Conservation (phyloP, 176 grass and related monocot species). For the Pharus latifolius region DNA sequence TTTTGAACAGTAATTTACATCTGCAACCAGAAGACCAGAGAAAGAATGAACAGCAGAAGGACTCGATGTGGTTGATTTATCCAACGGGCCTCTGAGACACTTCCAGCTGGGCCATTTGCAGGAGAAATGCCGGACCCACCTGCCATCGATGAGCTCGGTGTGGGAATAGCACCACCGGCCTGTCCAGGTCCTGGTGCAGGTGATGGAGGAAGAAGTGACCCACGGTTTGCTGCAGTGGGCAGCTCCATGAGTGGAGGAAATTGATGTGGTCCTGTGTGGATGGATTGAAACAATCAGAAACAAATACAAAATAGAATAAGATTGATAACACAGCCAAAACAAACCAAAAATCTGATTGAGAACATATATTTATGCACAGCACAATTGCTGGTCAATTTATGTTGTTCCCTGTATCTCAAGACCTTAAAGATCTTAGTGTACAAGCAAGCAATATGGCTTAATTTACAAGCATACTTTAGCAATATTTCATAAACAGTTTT, state of each 20-base stretch:
- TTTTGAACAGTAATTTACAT: constrained; percentile 33
- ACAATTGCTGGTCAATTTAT: background rate
- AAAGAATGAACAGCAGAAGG: constrained; percentile 25
- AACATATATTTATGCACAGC: background rate
- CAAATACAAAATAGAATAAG: background rate
- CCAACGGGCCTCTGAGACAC: background rate
- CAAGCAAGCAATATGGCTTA: background rate
- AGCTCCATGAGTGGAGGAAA: constrained; percentile 43
- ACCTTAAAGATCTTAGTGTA: background rate
- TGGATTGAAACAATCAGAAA: background rate
- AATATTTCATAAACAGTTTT: background rate
- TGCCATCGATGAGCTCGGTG: constrained; percentile 28
- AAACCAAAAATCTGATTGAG: background rate
- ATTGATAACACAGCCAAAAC: background rate
- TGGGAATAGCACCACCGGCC: constrained; percentile 31
- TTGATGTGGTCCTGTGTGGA: constrained; percentile 55
- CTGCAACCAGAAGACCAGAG: constrained; percentile 14
- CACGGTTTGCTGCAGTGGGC: constrained; percentile 34
- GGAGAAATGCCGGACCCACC: constrained; percentile 25
- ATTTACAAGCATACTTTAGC: background rate
- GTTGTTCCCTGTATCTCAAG: background rate
- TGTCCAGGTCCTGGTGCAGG: constrained; percentile 55
- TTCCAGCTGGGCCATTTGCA: constrained; percentile 38
- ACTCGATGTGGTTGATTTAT: background rate
- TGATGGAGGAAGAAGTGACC: constrained; percentile 29